Base-by-base conservation (phyloP, 495 filamentous ascomycete genomes). In the Talaromyces trachyspermus region DNA sequence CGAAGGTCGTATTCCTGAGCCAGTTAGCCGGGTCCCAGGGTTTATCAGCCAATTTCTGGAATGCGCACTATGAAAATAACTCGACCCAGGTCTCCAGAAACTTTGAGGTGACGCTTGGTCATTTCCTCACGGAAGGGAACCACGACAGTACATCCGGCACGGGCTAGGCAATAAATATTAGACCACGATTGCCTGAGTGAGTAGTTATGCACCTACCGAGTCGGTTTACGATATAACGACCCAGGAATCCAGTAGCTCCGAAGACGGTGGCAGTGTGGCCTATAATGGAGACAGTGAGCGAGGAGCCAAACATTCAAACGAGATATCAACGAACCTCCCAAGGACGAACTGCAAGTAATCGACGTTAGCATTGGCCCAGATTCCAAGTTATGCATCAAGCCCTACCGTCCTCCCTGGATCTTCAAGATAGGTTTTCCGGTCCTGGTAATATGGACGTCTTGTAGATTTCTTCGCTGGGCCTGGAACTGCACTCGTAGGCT, bases 221-320 rank as follows among this genome's bases (percentile, higher is more conserved):
- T 58, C 85, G 79, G 69, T 95, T 94, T 58, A 97, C 92, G 66
- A 99, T 94, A 66, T 99, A 99, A 57, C 92, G 84, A 58, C 92
- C 92, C 30, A 99, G 76, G 64, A 94, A 89, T 52, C 92, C 92
- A 33, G 91, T 95, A 52, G 94, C 94, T 67, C 92, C 92, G 67
- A 99, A 99, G 58, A 99, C 89, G 33, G 92, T 99, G 26, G 85
- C 90, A 49, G 89, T 96, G 66, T 97, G 88, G 44, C 88, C 90
- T 88, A 73, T 54, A n/a, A n/a, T n/a, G n/a, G n/a, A n/a, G n/a
- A n/a, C n/a, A n/a, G n/a, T n/a, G n/a, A n/a, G n/a, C n/a, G n/a
- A n/a, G n/a, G n/a, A n/a, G n/a, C n/a, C n/a, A n/a, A n/a, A n/a
- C n/a, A n/a, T n/a, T n/a, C n/a, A n/a, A n/a, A n/a, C n/a, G n/a